These are phyloP conservation scores for Cladosporium sp. DNA, from an alignment of 2,329 filamentous ascomycete species.

Conservation along the genomic window DNA sequence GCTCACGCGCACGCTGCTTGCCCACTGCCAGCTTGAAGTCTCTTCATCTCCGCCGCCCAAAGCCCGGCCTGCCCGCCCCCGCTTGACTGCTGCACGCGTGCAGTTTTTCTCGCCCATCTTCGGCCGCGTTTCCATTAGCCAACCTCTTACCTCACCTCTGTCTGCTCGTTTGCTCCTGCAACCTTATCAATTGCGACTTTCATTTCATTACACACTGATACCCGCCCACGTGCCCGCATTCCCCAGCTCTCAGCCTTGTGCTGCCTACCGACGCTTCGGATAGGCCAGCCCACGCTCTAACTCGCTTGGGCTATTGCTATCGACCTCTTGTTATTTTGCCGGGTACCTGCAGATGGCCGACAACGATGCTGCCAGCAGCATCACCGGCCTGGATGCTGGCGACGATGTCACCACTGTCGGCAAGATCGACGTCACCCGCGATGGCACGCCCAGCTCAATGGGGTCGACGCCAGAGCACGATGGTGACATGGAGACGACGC, in stretches of 20 bases:
- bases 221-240: conserved; percentile 19
- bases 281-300: conserved; percentile 29
- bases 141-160: conserved; percentile 32
- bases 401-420: conserved; percentile 46
- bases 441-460: conserved; percentile 50
- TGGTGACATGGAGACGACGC: conserved; percentile 41
- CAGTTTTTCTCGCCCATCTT: conserved; percentile 24
- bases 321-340: conserved; percentile 21
- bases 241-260: conserved; percentile 30
- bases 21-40: conserved; percentile 1
- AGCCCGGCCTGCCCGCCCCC: conserved; percentile 8
- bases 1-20: conserved; percentile 7
- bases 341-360: conserved; percentile 54
- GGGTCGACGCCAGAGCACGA: conserved; percentile 52
- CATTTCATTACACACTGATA: conserved; percentile 20
- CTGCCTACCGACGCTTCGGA: conserved; percentile 23
- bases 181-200: conserved; percentile 41
- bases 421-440: conserved; percentile 46
- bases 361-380: conserved; percentile 39
- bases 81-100: conserved; percentile 16
- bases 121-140: conserved; percentile 29
- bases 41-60: conserved; percentile 15
- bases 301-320: conserved; percentile 31
- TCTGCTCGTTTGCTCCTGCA: conserved; percentile 26
- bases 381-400: conserved; percentile 34